Base-by-base conservation (phyloP, 768 basidiomycete genomes). In the Leccinum arenicola region DNA sequence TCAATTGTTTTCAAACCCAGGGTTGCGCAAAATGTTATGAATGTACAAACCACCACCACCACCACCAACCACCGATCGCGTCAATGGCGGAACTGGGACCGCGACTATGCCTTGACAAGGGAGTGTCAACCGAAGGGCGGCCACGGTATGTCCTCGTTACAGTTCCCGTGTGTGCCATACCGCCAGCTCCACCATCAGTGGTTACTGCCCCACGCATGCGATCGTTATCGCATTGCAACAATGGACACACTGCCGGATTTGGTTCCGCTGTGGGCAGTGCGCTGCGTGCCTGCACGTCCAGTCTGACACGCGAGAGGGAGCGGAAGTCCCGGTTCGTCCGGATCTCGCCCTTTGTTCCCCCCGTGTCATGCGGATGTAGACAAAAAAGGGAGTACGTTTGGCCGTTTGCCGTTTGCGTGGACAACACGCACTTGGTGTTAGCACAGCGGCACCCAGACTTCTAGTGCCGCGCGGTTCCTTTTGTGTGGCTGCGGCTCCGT, bases 271-370 rank as follows among this genome's bases (percentile, higher is more conserved):
- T 38, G 27, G 59, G 60, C 54, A 61, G 55, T 70, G 65, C 54
- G 45, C 31, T 71, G 52, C 76, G 48, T 45, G 43, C 5, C 43
- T 45, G 43, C 43, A 45, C 9, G 43, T 45, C n/a, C 11, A 45
- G 40, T 43, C 40, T 43, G 43, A 45, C 43, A 45, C 43, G 43
- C 19, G 43, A 45, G 43, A 19, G n/a, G 40, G 40, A 43, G 43
- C n/a, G 43, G 43, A 45, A 11, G 43, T 45, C 43, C 47, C 67
- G 55, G 74, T 86, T 88, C 6, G 87, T 45, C 90, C 0, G 96
- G 96, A 61, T 85, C 91, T 63, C 95, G 86, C 29, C 93, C 89
- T 91, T 91, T 92, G 93, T 45, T 45, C 43, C 43, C 19, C 43
- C 43, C 43, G 43, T 45, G 43, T 45, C 43, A 45, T 11, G 11